Base-by-base conservation (phyloP, 2,329 filamentous ascomycete genomes). In the Phyllosticta citribraziliensis region DNA sequence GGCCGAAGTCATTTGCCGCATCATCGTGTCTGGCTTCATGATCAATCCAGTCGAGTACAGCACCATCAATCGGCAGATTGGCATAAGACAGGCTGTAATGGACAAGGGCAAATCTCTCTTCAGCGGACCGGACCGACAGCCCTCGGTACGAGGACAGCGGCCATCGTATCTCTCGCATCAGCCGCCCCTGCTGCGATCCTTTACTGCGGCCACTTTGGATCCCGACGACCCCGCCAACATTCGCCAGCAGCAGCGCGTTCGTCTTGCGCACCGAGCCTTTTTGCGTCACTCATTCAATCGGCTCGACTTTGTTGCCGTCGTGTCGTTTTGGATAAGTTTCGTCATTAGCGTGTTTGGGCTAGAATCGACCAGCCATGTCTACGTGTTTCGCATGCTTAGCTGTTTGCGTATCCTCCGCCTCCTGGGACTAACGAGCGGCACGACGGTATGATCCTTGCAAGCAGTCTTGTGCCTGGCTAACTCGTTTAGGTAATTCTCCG, bases 311-410 rank as follows among this genome's bases (percentile, higher is more conserved):
- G 79, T 99, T 58, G 95, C 94, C 1, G 88, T 99, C 8, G 80
- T 94, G n/a, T 88, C 93, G 0, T 99, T 91, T 74, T 99, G 94
- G 94, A 87, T 96, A 62, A 87, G 90, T 1, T 94, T 97, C 68
- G 72, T 84, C 11, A 79, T 99, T 57, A 84, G 85, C 33, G 75
- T 92, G 19, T 82, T 83, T 11, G 85, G 87, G 0, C 71, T 91
- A 20, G 89, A 97, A 70, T 80, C 81, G 63, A 69, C 74, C 2
- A 80, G 85, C 58, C 89, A 95, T 70, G 74, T 97, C 8, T 96
- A 91, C 67, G 83, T 97, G 8, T 99, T 99, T 73, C 87, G 90
- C 61, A 99, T 99, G 95, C 80, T 99, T 63, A 96, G 92, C 70
- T 97, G 91, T 74, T 80, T 99, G 65, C 89, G 95, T 53, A 97